Conservation (phyloP, 345 rosid genomes). For the Lagerstroemia speciosa region DNA sequence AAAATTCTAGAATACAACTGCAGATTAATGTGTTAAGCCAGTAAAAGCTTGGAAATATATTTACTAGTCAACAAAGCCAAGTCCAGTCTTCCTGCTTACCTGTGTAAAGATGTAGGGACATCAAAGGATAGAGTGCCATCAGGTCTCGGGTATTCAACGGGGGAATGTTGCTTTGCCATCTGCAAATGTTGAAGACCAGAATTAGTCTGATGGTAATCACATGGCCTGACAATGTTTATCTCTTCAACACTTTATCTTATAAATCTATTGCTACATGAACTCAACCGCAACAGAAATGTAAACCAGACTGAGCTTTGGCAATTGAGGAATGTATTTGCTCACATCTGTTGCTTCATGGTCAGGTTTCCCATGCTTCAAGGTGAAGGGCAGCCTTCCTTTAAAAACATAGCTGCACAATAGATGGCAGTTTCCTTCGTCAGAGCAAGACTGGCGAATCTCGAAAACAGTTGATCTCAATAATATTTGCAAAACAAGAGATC, state of each 20-base stretch:
- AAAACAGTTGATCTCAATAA: conserved; percentile 2
- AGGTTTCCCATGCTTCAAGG: conserved; percentile 83
- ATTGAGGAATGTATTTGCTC: conserved; percentile 17
- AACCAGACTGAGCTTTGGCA: background rate
- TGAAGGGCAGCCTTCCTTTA: conserved; percentile 65
- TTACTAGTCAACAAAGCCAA: background rate
- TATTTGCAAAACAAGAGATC: conserved; percentile 15
- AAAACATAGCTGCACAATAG: conserved; percentile 55
- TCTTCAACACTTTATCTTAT: background rate
- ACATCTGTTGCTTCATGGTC: conserved; percentile 86
- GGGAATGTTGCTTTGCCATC: conserved; percentile 54
- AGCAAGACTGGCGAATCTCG: background rate
- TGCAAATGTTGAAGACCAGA: conserved; percentile 19
- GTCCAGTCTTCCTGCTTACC: conserved; percentile 27
- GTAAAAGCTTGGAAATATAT: background rate
- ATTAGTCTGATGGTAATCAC: background rate
- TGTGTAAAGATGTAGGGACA: conserved; percentile 83
- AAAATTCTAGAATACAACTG: background rate
- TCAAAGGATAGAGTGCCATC: conserved; percentile 85
- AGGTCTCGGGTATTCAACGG: conserved; percentile 72
- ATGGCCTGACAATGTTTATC: background rate
- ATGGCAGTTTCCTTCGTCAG: background rate
- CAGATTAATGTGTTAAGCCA: background rate
- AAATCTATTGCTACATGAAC: background rate
- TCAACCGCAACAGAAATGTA: background rate